Base-by-base conservation (phyloP, 2,329 filamentous ascomycete genomes). In the Colletotrichum kahawae region DNA sequence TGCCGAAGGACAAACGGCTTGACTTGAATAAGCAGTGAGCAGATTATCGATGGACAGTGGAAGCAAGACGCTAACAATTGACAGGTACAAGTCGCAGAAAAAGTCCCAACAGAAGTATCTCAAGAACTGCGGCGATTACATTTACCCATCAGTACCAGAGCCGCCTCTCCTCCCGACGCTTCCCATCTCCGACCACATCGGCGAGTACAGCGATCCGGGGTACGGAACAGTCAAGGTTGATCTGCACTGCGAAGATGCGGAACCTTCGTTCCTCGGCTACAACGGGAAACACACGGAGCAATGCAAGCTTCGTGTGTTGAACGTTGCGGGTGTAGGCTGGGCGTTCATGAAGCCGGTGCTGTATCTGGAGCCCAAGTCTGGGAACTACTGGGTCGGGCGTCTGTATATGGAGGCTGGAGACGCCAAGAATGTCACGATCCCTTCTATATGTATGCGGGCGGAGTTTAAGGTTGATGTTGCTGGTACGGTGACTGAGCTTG, bases 171-270 rank as follows among this genome's bases (percentile, higher is more conserved):
- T 81, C 6, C 81, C 83, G 5, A 80, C 82, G 4, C 79, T 84
- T n/a, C 84, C 85, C 78, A 82, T 86, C 79, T 82, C 84, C 70
- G 82, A 84, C 65, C 85, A 86, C 66, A 81, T 84, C 12, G 85
- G 85, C 67, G 82, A 84, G 67, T 86, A 85, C 78, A 82, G 82
- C 73, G 82, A 86, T 79, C 64, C 70, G 1, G 78, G 79, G 16
- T 80, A 80, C 24, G 79, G 79, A 1, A 74, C 71, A 16, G 43
- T 80, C 31, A 65, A 71, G 10, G 66, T 80, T 6, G 72, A 72
- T 7, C 36, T 77, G 5, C 34, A 72, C 10, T 80, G 79, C 27
- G 56, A 73, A 12, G 33, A 68, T 8, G 51, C 27, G 7, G 24
- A 29, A 7, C 12, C 21, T 24, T n/a, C n/a, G 18, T 18, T 38